Conservation (phyloP, 2,329 filamentous ascomycete genomes). For the Lecanicillium sp. region DNA sequence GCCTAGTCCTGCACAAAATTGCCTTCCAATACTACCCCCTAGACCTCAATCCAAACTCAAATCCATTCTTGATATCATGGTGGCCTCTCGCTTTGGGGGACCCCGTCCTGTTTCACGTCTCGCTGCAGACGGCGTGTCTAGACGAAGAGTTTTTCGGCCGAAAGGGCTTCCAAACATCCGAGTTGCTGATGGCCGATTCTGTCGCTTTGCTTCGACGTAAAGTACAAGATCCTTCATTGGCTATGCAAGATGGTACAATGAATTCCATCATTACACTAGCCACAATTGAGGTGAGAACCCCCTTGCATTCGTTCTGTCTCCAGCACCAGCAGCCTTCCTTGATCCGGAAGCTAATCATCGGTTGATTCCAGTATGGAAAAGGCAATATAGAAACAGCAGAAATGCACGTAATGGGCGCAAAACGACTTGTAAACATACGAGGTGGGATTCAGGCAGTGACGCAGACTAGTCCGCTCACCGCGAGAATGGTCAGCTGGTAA, state of each 20-base stretch:
- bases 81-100: conserved; percentile 50
- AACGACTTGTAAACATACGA: conserved; percentile 37
- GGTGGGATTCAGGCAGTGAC: conserved; percentile 41
- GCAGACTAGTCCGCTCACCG: conserved; percentile 42
- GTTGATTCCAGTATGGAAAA: conserved; percentile 38
- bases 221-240: conserved; percentile 34
- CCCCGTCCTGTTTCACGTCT: conserved; percentile 49
- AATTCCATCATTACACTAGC: conserved; percentile 50
- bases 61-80: conserved; percentile 51
- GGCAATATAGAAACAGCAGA: conserved; percentile 34
- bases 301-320: too few species aligned
- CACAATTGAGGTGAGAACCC: conserved; percentile 43
- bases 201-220: conserved; percentile 43
- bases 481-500: conserved; percentile 47
- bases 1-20: conserved; percentile 45
- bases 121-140: conserved; percentile 48
- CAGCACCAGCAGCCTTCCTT: too few species aligned
- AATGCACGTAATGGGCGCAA: conserved; percentile 43
- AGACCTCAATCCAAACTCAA: conserved; percentile 41
- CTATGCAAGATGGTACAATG: conserved; percentile 45
- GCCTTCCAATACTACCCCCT: conserved; percentile 53
- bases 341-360: background rate
- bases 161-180: conserved; percentile 43
- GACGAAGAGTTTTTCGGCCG: conserved; percentile 44
- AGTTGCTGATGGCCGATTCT: conserved; percentile 49